Percentiles rank a stretch among this genome's conserved stretches.
Conservation (phyloP, 1,284 basidiomycete genomes). For the Ceratobasidium sp. region DNA sequence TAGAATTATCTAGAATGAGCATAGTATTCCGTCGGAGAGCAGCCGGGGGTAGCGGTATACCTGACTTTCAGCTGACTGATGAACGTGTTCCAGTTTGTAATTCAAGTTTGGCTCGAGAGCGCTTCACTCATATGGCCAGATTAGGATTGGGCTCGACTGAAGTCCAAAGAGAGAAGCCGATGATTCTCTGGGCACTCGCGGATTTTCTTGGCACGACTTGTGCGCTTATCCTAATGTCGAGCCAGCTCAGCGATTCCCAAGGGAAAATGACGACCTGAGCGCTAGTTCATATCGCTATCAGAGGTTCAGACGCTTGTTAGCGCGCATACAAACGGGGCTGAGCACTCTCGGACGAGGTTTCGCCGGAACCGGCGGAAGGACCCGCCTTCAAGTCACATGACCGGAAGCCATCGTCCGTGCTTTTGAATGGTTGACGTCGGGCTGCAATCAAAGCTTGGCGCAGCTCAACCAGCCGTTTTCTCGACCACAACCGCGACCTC, state of each 20-base stretch:
- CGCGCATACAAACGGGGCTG: constrained; percentile 1
- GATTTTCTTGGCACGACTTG: background rate
- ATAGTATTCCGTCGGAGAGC: too few species aligned
- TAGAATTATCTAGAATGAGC: too few species aligned
- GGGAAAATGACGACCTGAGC: background rate
- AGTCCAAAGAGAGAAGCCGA: background rate
- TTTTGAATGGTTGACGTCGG: constrained; percentile 6
- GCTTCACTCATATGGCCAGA: constrained; percentile 6
- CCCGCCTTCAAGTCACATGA: background rate
- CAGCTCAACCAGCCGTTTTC: background rate
- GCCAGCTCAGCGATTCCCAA: background rate
- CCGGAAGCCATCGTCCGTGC: background rate
- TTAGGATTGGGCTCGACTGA: background rate
- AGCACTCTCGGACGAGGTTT: background rate
- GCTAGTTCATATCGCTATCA: background rate
- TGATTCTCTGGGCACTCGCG: background rate
- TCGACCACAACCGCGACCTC: background rate
- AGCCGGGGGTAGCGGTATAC: background rate
- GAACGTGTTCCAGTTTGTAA: background rate
- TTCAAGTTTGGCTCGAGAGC: background rate
- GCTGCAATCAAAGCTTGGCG: background rate
- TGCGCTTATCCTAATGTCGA: background rate
- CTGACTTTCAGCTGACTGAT: background rate
- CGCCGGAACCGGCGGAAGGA: constrained; percentile 1
- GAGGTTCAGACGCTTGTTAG: background rate